These are phyloP conservation scores for Candida ulmi DNA, from an alignment of 805 yeast genomes.

Conservation along the genomic window DNA sequence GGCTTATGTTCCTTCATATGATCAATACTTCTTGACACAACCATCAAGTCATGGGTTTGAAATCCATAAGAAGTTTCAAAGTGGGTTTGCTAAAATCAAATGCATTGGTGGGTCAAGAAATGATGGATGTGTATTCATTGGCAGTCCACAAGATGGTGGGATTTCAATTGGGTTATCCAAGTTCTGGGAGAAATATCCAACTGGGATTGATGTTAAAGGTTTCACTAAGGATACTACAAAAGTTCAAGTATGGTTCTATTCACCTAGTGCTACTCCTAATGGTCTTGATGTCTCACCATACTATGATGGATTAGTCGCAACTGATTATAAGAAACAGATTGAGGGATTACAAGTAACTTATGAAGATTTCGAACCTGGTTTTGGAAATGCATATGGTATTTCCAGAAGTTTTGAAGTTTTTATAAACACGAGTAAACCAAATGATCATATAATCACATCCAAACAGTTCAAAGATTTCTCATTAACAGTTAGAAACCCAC, in stretches of 20 bases:
- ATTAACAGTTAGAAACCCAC: neutral
- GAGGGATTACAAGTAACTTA: neutral
- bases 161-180: neutral
- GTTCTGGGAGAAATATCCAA: slow-evolving; percentile 11
- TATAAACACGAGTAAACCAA: neutral
- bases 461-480: neutral
- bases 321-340: neutral
- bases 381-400: neutral
- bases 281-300: neutral
- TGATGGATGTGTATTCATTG: neutral
- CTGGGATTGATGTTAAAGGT: neutral
- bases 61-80: neutral
- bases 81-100: neutral
- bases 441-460: neutral
- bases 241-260: neutral
- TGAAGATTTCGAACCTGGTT: neutral
- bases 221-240: neutral
- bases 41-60: slow-evolving; percentile 1
- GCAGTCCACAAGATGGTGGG: neutral
- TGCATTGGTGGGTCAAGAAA: neutral
- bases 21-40: neutral
- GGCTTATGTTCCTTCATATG: neutral
- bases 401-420: neutral
- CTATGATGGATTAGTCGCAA: neutral
- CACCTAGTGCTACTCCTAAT: neutral